phyloP scores from a whole-genome alignment of 192 early-diverging fungal species.

The Coemansia sp. region DNA sequence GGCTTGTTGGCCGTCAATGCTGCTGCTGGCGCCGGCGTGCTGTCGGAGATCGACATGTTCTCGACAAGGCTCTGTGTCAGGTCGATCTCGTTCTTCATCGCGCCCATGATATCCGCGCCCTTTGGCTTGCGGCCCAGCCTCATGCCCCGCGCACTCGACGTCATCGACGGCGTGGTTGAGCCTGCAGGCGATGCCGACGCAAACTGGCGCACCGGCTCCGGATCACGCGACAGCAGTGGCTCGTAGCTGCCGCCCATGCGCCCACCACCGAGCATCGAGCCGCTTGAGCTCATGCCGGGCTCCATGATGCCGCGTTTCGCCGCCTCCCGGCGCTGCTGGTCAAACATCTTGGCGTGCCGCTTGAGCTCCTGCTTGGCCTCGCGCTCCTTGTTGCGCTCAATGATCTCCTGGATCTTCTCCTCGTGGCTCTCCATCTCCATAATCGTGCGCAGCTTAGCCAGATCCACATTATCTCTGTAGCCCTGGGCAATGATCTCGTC shows the following conservation, averaged over 20 bases:
- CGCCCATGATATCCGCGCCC: conserved; percentile 72
- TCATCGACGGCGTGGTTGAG: conserved; percentile 10
- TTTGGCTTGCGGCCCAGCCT: conserved; percentile 89
- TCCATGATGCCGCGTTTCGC: conserved; percentile 48
- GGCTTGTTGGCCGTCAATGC: conserved; percentile 5
- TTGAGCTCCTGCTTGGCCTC: conserved; percentile 97
- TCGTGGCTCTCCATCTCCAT: conserved; percentile 98
- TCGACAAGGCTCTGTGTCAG: conserved; percentile 50
- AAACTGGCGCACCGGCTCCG: conserved; percentile 36
- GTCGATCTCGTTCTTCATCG: conserved; percentile 80
- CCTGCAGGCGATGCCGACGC: conserved; percentile 16
- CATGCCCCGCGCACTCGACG: conserved; percentile 77
- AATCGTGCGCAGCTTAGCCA: conserved; percentile 89
- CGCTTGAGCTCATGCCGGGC: conserved; percentile 53
- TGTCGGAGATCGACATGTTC: conserved; percentile 16
- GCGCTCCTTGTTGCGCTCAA: conserved; percentile 88
- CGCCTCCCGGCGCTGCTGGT: conserved; percentile 81
- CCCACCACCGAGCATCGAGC: conserved; percentile 53
- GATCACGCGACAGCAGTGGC: conserved; percentile 35
- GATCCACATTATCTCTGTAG: conserved; percentile 85
- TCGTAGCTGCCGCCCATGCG: conserved; percentile 51
- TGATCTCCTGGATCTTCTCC: conserved; percentile 95
- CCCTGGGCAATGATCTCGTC: conserved; percentile 94
- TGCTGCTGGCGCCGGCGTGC: neutral
- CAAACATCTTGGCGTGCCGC: conserved; percentile 84